Evolutionary conservation across 2,329 filamentous ascomycete species (phyloP).

Genomic region (Venturia effusa): DNA sequence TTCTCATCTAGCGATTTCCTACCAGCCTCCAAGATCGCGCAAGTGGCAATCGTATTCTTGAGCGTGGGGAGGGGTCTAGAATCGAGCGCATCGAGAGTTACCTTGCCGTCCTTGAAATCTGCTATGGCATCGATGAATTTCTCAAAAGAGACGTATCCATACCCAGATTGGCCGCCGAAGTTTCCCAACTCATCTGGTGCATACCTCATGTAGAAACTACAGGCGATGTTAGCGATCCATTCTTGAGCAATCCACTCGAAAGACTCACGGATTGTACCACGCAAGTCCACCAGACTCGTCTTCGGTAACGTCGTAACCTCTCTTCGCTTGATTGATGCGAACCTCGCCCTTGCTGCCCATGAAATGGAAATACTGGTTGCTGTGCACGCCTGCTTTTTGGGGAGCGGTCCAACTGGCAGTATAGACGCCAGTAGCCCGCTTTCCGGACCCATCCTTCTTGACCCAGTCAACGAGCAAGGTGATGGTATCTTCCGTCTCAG

Average conservation of each 20-base stretch:
- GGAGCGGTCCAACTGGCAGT: conserved; percentile 93
- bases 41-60: conserved; percentile 81
- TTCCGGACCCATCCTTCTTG: conserved; percentile 55
- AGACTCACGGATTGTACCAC: conserved; percentile 71
- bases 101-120: conserved; percentile 61
- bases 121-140: conserved; percentile 88
- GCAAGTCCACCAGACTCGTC: conserved; percentile 54
- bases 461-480: conserved; percentile 83
- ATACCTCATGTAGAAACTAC: conserved; percentile 80
- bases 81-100: conserved; percentile 67
- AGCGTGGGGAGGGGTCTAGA: conserved; percentile 72
- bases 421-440: conserved; percentile 77
- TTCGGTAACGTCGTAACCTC: conserved; percentile 89
- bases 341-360: conserved; percentile 77
- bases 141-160: conserved; percentile 89
- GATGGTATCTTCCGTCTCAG: conserved; percentile 85
- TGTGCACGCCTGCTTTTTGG: conserved; percentile 87
- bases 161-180: conserved; percentile 82
- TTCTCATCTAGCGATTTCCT: conserved; percentile 74
- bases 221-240: background rate
- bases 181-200: conserved; percentile 91
- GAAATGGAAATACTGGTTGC: conserved; percentile 95
- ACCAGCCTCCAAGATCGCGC: conserved; percentile 82
- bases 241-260: background rate
- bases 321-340: conserved; percentile 83